Percentiles rank a stretch among this genome's conserved stretches.
phyloP scores from a whole-genome alignment of 768 basidiomycete species.

The Auriscalpium microsporum region DNA sequence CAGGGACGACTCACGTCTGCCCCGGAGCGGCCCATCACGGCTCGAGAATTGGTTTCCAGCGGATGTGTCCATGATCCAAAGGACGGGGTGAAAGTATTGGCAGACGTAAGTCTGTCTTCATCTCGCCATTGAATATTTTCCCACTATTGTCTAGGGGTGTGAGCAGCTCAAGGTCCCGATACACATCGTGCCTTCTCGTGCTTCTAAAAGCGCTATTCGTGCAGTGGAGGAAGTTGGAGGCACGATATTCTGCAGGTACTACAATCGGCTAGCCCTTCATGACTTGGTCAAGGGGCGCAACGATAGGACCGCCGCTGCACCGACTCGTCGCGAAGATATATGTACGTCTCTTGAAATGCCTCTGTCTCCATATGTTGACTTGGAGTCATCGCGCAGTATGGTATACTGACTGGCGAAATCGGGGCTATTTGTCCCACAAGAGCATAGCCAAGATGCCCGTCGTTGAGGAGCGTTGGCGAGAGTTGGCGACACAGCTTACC shows the following conservation, averaged over 20 bases:
- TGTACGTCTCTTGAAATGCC: conserved; percentile 36
- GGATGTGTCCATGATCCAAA: conserved; percentile 83
- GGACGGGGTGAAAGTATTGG: conserved; percentile 88
- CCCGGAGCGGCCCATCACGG: conserved; percentile 79
- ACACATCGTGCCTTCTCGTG: conserved; percentile 75
- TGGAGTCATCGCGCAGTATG: conserved; percentile 42
- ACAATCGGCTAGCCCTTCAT: conserved; percentile 77
- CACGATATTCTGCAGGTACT: conserved; percentile 81
- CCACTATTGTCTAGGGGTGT: conserved; percentile 41
- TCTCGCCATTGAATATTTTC: neutral
- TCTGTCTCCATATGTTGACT: neutral
- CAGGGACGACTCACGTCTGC: conserved; percentile 73
- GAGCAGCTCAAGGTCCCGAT: conserved; percentile 61
- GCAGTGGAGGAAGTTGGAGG: conserved; percentile 82
- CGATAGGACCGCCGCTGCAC: conserved; percentile 67
- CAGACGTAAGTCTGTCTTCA: conserved; percentile 45
- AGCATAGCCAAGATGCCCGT: conserved; percentile 53
- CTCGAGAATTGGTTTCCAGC: conserved; percentile 73
- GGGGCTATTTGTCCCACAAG: conserved; percentile 63
- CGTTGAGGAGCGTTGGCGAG: conserved; percentile 63
- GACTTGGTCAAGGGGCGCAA: conserved; percentile 67
- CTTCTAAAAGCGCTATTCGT: conserved; percentile 76
- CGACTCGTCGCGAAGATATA: conserved; percentile 81
- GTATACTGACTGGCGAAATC: conserved; percentile 66
- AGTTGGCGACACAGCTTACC: conserved; percentile 52